These are phyloP conservation scores for Lactifluus hygrophoroides DNA, from an alignment of 768 basidiomycete species.

Conservation along the genomic window DNA sequence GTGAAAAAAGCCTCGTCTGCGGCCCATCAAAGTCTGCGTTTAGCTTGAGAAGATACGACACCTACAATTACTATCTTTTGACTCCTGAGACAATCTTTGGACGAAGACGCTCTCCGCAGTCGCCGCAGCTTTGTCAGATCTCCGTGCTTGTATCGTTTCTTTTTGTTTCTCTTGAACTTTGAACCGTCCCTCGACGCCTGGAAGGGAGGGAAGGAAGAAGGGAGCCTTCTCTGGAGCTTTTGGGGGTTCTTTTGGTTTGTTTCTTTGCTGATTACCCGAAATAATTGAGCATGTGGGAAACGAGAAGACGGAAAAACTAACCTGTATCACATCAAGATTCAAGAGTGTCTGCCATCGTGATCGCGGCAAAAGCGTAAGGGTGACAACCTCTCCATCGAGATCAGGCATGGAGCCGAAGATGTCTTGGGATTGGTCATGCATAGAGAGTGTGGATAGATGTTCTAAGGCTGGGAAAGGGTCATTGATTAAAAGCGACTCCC, in stretches of 20 bases:
- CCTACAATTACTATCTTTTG: conserved; percentile 62
- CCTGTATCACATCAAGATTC: conserved; percentile 90
- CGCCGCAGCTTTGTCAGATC: conserved; percentile 44
- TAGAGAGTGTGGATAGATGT: conserved; percentile 53
- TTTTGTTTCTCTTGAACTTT: conserved; percentile 40
- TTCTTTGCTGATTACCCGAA: conserved; percentile 59
- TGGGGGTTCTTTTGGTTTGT: conserved; percentile 92
- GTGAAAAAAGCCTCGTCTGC: conserved; percentile 77
- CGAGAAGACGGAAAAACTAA: conserved; percentile 26
- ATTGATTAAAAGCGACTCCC: conserved; percentile 4
- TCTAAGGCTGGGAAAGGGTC: conserved; percentile 46
- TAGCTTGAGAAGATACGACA: conserved; percentile 12
- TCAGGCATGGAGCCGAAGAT: conserved; percentile 83
- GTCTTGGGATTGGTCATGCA: conserved; percentile 53
- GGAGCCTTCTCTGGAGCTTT: conserved; percentile 94
- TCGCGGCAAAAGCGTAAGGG: conserved; percentile 84
- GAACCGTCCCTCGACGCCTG: conserved; percentile 81
- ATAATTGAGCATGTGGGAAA: not conserved
- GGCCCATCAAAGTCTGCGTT: conserved; percentile 4
- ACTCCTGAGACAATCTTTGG: conserved; percentile 50
- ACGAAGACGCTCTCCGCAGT: conserved; percentile 62
- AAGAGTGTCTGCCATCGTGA: conserved; percentile 96
- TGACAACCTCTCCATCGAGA: conserved; percentile 84
- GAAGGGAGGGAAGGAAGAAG: conserved; percentile 92
- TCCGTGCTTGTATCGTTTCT: conserved; percentile 38